Percentiles rank a stretch among this genome's conserved stretches.
These are phyloP conservation scores for Berberis thunbergii DNA, from an alignment of 164 flowering plant species.

Conservation along the genomic window DNA sequence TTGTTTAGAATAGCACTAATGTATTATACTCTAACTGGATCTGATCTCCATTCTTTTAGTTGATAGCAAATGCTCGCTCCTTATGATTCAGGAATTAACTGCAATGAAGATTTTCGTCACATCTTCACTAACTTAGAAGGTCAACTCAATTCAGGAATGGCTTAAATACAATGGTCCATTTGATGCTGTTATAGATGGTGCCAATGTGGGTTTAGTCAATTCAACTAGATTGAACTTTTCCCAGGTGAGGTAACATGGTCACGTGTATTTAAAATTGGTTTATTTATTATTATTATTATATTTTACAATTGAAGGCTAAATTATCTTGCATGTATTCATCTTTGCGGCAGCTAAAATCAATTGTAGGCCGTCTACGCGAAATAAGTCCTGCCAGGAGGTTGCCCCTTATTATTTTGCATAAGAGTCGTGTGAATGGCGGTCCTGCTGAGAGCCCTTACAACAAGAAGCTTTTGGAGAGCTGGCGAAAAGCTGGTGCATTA, in stretches of 20 bases:
- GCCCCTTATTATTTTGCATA: conserved; percentile 77
- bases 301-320: background rate
- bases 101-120: conserved; percentile 7
- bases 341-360: conserved; percentile 49
- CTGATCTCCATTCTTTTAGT: background rate
- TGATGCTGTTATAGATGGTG: conserved; percentile 95
- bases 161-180: conserved; percentile 76
- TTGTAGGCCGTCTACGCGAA: conserved; percentile 44
- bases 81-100: conserved; percentile 8
- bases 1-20: background rate
- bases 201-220: conserved; percentile 61
- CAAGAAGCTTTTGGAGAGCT: conserved; percentile 47
- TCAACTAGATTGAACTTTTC: conserved; percentile 39
- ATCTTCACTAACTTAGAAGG: conserved; percentile 15
- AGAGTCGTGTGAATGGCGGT: conserved; percentile 54
- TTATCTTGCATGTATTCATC: conserved; percentile 2
- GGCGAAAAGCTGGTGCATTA: conserved; percentile 65
- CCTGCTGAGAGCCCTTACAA: conserved; percentile 50
- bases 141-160: conserved; percentile 69
- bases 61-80: background rate
- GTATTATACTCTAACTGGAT: background rate
- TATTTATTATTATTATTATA: background rate
- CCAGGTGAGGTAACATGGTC: conserved; percentile 34
- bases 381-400: conserved; percentile 59
- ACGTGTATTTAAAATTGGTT: background rate